Conservation (phyloP, 441 rosid species). For the Erodium moschatum region DNA sequence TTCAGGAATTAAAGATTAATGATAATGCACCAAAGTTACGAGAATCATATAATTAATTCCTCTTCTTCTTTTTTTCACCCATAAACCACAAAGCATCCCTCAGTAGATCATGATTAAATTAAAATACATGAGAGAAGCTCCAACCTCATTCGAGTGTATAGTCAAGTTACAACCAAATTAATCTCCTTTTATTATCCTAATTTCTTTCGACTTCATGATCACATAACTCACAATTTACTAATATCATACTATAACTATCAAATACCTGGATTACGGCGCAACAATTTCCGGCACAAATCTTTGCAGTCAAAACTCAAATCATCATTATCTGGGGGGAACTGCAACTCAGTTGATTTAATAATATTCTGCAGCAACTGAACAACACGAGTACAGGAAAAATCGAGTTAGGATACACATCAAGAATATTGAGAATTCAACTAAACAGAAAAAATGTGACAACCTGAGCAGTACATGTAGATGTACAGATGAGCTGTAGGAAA, state of each 20-base stretch:
- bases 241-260: constrained; percentile 2
- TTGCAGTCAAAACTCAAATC: constrained; percentile 59
- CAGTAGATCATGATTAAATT: background rate
- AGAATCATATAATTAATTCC: background rate
- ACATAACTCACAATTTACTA: constrained; percentile 12
- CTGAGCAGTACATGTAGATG: background rate
- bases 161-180: background rate
- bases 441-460: background rate
- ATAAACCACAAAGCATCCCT: background rate
- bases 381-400: constrained; percentile 18
- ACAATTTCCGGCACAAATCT: constrained; percentile 80
- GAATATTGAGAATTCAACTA: background rate
- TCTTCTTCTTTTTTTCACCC: background rate
- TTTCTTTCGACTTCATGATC: constrained; percentile 9
- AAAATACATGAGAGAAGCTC: background rate
- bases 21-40: background rate
- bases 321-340: constrained; percentile 50
- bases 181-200: background rate
- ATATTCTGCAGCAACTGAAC: constrained; percentile 87
- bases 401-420: constrained; percentile 16
- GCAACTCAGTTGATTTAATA: constrained; percentile 64
- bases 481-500: constrained; percentile 4
- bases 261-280: constrained; percentile 92
- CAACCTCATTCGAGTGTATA: background rate
- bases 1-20: background rate